Evolutionary conservation across 2,329 filamentous ascomycete genomes (phyloP).

Genomic region (Penicillium sclerotiorum): DNA sequence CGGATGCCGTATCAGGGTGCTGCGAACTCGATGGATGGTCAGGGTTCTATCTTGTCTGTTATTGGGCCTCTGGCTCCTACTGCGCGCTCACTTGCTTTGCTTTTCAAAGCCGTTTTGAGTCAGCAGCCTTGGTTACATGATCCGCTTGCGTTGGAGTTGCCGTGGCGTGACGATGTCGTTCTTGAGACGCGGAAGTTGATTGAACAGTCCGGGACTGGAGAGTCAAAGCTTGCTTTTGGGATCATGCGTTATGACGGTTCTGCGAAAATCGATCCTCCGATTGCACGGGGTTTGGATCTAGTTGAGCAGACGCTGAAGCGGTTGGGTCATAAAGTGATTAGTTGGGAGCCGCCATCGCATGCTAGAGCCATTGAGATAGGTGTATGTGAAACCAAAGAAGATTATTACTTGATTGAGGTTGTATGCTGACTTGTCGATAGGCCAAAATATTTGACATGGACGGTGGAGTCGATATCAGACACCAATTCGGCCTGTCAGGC

Average conservation of each 20-base stretch:
- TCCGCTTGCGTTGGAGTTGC: conserved; percentile 65
- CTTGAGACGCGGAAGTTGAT: conserved; percentile 43
- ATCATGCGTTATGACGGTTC: conserved; percentile 56
- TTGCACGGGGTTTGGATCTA: conserved; percentile 57
- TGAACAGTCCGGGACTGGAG: conserved; percentile 31
- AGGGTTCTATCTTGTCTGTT: conserved; percentile 64
- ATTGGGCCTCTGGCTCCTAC: conserved; percentile 65
- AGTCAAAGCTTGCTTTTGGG: conserved; percentile 55
- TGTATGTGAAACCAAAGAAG: conserved; percentile 18
- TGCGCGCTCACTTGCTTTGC: conserved; percentile 56
- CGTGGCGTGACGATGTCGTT: conserved; percentile 59
- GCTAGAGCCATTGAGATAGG: conserved; percentile 41
- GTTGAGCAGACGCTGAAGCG: conserved; percentile 53
- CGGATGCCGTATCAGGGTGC: conserved; percentile 59
- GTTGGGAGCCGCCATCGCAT: conserved; percentile 61
- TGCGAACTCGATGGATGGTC: conserved; percentile 66
- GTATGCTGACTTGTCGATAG: conserved; percentile 25
- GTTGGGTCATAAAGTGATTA: conserved; percentile 60
- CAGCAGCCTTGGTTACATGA: conserved; percentile 68
- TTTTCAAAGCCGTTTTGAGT: conserved; percentile 59
- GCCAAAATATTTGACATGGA: conserved; percentile 39
- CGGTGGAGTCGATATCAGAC: conserved; percentile 55
- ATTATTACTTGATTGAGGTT: not conserved
- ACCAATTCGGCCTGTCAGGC: conserved; percentile 57
- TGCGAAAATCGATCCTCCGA: conserved; percentile 59